Evolutionary conservation across 2,329 filamentous ascomycete species (phyloP).

Genomic region (Helminthosporium solani): DNA sequence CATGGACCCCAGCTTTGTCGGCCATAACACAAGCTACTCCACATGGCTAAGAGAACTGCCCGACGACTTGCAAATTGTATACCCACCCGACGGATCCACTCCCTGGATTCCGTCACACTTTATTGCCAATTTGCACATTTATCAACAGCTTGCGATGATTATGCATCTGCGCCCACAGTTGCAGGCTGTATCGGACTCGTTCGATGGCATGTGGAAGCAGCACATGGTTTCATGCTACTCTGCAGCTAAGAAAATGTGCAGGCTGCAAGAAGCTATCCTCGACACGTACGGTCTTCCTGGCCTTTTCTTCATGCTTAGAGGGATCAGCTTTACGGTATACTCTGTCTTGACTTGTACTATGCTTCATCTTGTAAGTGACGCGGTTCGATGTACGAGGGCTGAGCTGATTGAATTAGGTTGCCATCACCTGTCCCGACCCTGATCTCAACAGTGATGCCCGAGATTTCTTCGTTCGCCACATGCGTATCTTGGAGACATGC

Average conservation of each 20-base stretch:
- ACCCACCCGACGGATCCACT: slow-evolving; percentile 73
- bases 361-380: slow-evolving; percentile 77
- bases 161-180: slow-evolving; percentile 87
- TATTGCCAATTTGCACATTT: slow-evolving; percentile 83
- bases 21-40: slow-evolving; percentile 74
- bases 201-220: slow-evolving; percentile 78
- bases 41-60: slow-evolving; percentile 77
- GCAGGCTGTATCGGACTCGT: slow-evolving; percentile 70
- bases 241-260: slow-evolving; percentile 81
- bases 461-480: slow-evolving; percentile 88
- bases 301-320: slow-evolving; percentile 86
- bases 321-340: slow-evolving; percentile 96
- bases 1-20: slow-evolving; percentile 77
- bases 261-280: slow-evolving; percentile 80
- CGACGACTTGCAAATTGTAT: slow-evolving; percentile 72
- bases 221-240: slow-evolving; percentile 85
- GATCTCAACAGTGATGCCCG: slow-evolving; percentile 81
- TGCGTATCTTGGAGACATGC: slow-evolving; percentile 88
- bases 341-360: slow-evolving; percentile 87
- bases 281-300: slow-evolving; percentile 75
- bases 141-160: slow-evolving; percentile 82
- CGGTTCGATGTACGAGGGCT: background rate
- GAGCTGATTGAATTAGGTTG: slow-evolving; percentile 61
- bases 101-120: slow-evolving; percentile 87
- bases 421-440: slow-evolving; percentile 88